These are phyloP conservation scores for Flammula alnicola DNA, from an alignment of 1,284 basidiomycete genomes.

Conservation along the genomic window DNA sequence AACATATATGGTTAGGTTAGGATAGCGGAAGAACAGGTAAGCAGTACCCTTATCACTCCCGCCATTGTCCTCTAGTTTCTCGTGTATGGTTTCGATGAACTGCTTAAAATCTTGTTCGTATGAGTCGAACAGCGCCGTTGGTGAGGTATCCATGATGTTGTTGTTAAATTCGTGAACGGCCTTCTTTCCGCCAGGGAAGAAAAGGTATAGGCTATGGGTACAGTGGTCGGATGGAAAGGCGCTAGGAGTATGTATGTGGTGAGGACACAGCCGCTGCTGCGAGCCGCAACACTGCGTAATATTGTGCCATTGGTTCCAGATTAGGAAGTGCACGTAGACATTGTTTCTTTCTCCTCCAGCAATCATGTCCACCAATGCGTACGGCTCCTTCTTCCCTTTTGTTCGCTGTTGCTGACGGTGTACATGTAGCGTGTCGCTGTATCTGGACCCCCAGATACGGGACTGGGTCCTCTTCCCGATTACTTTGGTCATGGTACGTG, in stretches of 20 bases:
- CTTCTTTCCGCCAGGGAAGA: slow-evolving; percentile 36
- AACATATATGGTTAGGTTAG: too few species aligned
- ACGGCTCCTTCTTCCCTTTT: slow-evolving; percentile 16
- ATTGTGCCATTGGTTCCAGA: not conserved
- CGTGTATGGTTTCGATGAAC: slow-evolving; percentile 67
- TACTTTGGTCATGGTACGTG: slow-evolving; percentile 91
- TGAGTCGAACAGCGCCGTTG: slow-evolving; percentile 79
- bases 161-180: too few species aligned
- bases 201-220: not conserved
- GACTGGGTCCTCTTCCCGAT: slow-evolving; percentile 97
- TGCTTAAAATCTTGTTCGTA: slow-evolving; percentile 84
- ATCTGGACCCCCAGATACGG: slow-evolving; percentile 92
- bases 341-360: slow-evolving; percentile 13
- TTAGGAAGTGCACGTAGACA: slow-evolving; percentile 16
- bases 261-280: slow-evolving; percentile 11
- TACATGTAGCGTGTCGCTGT: slow-evolving; percentile 67
- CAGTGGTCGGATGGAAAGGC: slow-evolving; percentile 6
- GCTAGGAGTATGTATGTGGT: not conserved
- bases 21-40: too few species aligned
- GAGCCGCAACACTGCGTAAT: too few species aligned
- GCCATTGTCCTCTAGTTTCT: slow-evolving; percentile 66
- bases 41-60: slow-evolving; percentile 57
- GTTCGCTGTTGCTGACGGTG: slow-evolving; percentile 13
- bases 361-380: slow-evolving; percentile 35
- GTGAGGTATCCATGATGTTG: slow-evolving; percentile 72